Evolutionary conservation across 2,329 filamentous ascomycete species (phyloP).

Genomic region (Lojkania enalia): DNA sequence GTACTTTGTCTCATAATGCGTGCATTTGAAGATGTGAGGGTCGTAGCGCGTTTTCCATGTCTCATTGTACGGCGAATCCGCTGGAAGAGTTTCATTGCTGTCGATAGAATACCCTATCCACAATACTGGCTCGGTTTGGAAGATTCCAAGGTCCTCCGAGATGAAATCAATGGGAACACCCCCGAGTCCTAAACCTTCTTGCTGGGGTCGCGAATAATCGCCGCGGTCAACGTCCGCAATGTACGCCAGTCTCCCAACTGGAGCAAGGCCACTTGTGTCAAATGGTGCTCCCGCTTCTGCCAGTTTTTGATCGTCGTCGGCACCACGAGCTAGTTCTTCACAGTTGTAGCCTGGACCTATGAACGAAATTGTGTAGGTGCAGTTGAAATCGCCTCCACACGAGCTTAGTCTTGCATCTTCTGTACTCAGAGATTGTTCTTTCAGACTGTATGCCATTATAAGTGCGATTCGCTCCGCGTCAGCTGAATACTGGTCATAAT

Average conservation of each 20-base stretch:
- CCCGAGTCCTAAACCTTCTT: slow-evolving; percentile 19
- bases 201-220: slow-evolving; percentile 33
- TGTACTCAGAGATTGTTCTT: slow-evolving; percentile 27
- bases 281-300: slow-evolving; percentile 34
- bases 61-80: slow-evolving; percentile 22
- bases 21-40: slow-evolving; percentile 36
- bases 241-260: slow-evolving; percentile 34
- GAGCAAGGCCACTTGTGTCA: slow-evolving; percentile 34
- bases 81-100: slow-evolving; percentile 23
- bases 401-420: slow-evolving; percentile 41
- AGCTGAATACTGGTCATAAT: slow-evolving; percentile 41
- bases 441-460: slow-evolving; percentile 33
- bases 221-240: slow-evolving; percentile 33
- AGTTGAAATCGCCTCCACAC: slow-evolving; percentile 41
- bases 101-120: slow-evolving; percentile 42
- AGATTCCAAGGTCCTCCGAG: slow-evolving; percentile 31
- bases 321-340: slow-evolving; percentile 28
- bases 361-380: slow-evolving; percentile 37
- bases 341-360: slow-evolving; percentile 40
- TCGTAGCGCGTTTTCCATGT: slow-evolving; percentile 37
- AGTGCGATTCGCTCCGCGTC: slow-evolving; percentile 33
- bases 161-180: slow-evolving; percentile 37
- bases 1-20: slow-evolving; percentile 41
- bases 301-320: slow-evolving; percentile 23
- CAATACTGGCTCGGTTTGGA: slow-evolving; percentile 40